phyloP scores from a whole-genome alignment of 768 basidiomycete genomes.

The Chlorophyllum brunneum region DNA sequence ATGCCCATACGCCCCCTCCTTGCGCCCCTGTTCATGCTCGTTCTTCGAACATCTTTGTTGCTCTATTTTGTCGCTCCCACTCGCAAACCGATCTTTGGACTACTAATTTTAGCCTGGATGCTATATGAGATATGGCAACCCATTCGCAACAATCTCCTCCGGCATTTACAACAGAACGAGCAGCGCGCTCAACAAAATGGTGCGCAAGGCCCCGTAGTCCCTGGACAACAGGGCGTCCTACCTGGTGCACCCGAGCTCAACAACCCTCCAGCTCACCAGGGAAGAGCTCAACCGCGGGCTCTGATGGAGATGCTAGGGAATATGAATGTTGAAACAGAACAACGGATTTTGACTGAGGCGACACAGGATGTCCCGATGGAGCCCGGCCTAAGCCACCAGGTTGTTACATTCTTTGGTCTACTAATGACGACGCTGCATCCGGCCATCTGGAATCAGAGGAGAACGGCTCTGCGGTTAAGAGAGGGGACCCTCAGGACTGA shows the following conservation, averaged over 20 bases:
- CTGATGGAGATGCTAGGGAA: constrained; percentile 51
- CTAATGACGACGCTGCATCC: constrained; percentile 65
- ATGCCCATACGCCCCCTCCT: constrained; percentile 65
- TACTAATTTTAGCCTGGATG: constrained; percentile 66
- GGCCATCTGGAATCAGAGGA: constrained; percentile 68
- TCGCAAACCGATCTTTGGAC: constrained; percentile 64
- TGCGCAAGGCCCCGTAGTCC: constrained; percentile 7
- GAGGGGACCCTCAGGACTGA: constrained; percentile 70
- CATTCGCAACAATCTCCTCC: constrained; percentile 43
- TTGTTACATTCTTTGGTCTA: constrained; percentile 49
- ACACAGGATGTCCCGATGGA: constrained; percentile 29
- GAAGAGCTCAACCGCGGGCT: constrained; percentile 29
- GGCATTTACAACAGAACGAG: constrained; percentile 21
- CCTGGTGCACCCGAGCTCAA: constrained; percentile 18
- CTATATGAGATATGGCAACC: constrained; percentile 75
- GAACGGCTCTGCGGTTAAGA: constrained; percentile 51
- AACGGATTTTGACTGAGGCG: constrained; percentile 38
- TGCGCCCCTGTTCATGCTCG: constrained; percentile 63
- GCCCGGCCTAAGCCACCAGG: constrained; percentile 48
- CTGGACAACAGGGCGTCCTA: constrained; percentile 3
- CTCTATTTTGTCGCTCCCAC: constrained; percentile 78
- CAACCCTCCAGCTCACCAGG: constrained; percentile 14
- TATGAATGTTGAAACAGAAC: constrained; percentile 54
- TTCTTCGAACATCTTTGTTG: constrained; percentile 62
- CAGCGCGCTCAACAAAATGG: constrained; percentile 12